Percentiles rank a stretch among this genome's conserved stretches.
These are phyloP conservation scores for Septoria linicola DNA, from an alignment of 2,329 filamentous ascomycete genomes.

Conservation along the genomic window DNA sequence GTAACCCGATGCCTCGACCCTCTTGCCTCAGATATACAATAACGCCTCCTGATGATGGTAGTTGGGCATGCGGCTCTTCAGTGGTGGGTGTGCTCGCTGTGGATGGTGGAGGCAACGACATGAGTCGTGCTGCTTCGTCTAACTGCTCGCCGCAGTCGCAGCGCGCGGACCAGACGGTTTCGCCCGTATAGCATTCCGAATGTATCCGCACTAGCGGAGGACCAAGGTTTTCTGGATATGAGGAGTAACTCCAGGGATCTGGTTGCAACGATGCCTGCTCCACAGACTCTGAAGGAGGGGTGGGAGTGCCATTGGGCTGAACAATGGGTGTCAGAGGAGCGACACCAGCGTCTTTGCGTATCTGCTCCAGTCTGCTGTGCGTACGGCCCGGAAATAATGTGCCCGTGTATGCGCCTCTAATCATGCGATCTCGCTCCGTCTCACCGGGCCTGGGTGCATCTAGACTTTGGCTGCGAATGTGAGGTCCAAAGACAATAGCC, in stretches of 20 bases:
- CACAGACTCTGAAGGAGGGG: slow-evolving; percentile 7
- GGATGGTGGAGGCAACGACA: slow-evolving; percentile 54
- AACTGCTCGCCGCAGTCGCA: slow-evolving; percentile 98
- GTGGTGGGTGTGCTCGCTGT: slow-evolving; percentile 30
- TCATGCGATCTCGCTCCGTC: slow-evolving; percentile 88
- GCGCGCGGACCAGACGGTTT: slow-evolving; percentile 96
- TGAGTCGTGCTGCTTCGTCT: slow-evolving; percentile 90
- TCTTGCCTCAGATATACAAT: slow-evolving; percentile 96
- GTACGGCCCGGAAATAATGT: slow-evolving; percentile 81
- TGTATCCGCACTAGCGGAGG: slow-evolving; percentile 89
- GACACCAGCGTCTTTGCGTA: slow-evolving; percentile 43
- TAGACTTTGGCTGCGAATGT: slow-evolving; percentile 70
- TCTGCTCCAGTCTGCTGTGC: slow-evolving; percentile 64
- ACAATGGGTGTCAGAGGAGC: slow-evolving; percentile 26
- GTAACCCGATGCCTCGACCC: slow-evolving; percentile 88
- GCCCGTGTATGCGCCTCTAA: slow-evolving; percentile 87
- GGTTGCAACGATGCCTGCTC: slow-evolving; percentile 7
- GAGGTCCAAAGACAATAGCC: slow-evolving; percentile 90
- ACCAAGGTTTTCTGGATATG: slow-evolving; percentile 36
- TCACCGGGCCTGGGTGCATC: slow-evolving; percentile 72
- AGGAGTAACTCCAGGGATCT: slow-evolving; percentile 24
- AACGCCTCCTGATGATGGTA: slow-evolving; percentile 67
- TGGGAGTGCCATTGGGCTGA: slow-evolving; percentile 23
- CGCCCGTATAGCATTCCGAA: slow-evolving; percentile 96
- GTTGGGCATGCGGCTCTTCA: slow-evolving; percentile 36